These are phyloP conservation scores for Massarina eburnea DNA, from an alignment of 2,329 filamentous ascomycete genomes.

Conservation along the genomic window DNA sequence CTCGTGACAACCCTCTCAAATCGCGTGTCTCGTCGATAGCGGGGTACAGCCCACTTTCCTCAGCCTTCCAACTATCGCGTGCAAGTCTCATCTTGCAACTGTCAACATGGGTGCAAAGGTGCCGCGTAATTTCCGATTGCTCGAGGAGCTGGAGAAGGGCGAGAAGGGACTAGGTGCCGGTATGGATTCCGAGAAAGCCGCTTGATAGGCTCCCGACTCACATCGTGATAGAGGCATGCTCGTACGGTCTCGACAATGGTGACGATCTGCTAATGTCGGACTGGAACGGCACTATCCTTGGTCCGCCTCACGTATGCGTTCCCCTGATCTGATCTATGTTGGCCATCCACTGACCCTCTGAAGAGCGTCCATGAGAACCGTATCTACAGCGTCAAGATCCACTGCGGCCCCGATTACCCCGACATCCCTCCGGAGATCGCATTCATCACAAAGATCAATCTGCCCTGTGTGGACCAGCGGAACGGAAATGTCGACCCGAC, in stretches of 20 bases:
- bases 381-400: conserved; percentile 97
- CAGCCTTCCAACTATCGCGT: conserved; percentile 14
- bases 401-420: conserved; percentile 88
- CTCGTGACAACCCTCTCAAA: conserved; percentile 1
- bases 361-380: conserved; percentile 97
- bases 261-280: conserved; percentile 97
- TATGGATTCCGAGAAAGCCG: conserved; percentile 38
- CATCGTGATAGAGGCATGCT: conserved; percentile 76
- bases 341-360: conserved; percentile 7
- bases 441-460: conserved; percentile 92
- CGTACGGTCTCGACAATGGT: conserved; percentile 90
- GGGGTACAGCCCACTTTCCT: conserved; percentile 34
- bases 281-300: conserved; percentile 98
- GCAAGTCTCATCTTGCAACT: conserved; percentile 11
- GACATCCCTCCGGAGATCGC: conserved; percentile 85
- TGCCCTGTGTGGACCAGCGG: conserved; percentile 84
- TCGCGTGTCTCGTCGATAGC: conserved; percentile 23
- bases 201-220: conserved; percentile 3
- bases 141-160: conserved; percentile 98
- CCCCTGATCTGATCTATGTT: conserved; percentile 1
- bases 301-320: conserved; percentile 82
- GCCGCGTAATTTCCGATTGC: conserved; percentile 91
- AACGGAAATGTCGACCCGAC: conserved; percentile 83
- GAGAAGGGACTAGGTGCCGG: conserved; percentile 95
- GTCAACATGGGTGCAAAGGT: conserved; percentile 69